These are phyloP conservation scores for Penicillium sp. DNA, from an alignment of 2,329 filamentous ascomycete genomes.

Conservation along the genomic window DNA sequence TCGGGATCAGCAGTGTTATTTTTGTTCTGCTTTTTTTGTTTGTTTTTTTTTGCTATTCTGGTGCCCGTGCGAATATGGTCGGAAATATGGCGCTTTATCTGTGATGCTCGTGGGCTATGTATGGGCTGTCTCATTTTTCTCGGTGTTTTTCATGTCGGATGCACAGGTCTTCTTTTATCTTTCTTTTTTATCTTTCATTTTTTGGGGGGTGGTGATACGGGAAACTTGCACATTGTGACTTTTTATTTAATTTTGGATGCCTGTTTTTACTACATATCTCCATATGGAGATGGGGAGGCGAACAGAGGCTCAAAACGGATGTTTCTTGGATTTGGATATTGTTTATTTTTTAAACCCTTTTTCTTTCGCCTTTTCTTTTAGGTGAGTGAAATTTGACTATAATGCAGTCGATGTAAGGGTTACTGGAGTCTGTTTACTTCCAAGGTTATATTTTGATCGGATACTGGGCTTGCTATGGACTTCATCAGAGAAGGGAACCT, in stretches of 20 bases:
- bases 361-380: not conserved
- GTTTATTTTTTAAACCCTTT: not conserved
- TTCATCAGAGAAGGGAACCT: no score
- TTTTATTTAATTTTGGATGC: constrained; percentile 7
- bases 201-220: constrained; percentile 2
- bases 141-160: constrained; percentile 16
- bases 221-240: constrained; percentile 11
- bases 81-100: constrained; percentile 19
- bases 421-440: not conserved
- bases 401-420: not conserved
- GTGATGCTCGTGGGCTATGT: constrained; percentile 10
- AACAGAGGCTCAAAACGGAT: constrained; percentile 13
- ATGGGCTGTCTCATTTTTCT: constrained; percentile 15
- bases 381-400: not conserved
- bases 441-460: not conserved
- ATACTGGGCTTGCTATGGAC: not conserved
- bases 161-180: constrained; percentile 3
- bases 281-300: constrained; percentile 7
- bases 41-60: constrained; percentile 7
- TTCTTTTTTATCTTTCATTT: not conserved
- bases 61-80: constrained; percentile 14
- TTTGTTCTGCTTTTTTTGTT: constrained; percentile 2
- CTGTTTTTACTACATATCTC: constrained; percentile 12
- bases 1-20: not conserved
- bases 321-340: constrained; percentile 12